Conservation (phyloP, 495 filamentous ascomycete species). For the Acidomyces sp. region DNA sequence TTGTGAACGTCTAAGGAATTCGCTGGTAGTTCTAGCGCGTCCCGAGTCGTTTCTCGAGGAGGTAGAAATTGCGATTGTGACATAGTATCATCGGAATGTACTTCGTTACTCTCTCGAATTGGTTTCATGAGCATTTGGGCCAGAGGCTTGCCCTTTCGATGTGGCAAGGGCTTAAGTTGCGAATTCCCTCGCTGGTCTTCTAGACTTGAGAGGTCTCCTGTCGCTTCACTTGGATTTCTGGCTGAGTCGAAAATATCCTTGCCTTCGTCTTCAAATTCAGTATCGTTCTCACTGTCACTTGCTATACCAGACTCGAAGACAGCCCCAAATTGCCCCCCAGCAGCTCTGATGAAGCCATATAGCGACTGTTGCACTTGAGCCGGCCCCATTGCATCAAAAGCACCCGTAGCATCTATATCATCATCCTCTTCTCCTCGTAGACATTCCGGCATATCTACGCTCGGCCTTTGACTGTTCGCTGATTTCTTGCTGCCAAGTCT, state of each 20-base stretch:
- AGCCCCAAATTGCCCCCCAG: conserved; percentile 66
- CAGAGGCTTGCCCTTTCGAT: conserved; percentile 36
- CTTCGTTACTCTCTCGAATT: conserved; percentile 29
- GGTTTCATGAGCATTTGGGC: conserved; percentile 46
- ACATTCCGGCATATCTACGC: conserved; percentile 61
- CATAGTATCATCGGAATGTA: conserved; percentile 19
- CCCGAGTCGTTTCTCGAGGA: conserved; percentile 14
- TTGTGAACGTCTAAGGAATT: conserved; percentile 21
- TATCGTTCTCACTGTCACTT: conserved; percentile 43
- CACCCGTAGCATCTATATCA: conserved; percentile 56
- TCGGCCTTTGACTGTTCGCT: conserved; percentile 4
- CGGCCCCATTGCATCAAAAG: conserved; percentile 34
- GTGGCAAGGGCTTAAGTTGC: conserved; percentile 20
- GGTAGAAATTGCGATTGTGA: conserved; percentile 29
- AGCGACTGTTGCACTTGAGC: conserved; percentile 86
- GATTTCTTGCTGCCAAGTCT: neutral
- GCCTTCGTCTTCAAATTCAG: conserved; percentile 33
- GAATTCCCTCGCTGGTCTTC: conserved; percentile 15
- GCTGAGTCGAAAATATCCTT: conserved; percentile 22
- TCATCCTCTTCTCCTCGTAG: conserved; percentile 50
- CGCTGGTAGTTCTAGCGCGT: conserved; percentile 15
- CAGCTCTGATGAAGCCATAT: conserved; percentile 87
- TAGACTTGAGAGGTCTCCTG: conserved; percentile 8
- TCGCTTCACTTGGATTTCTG: conserved; percentile 8
- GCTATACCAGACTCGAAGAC: conserved; percentile 74